Evolutionary conservation across 2,329 filamentous ascomycete genomes (phyloP), one percentile per base, ranked within the genome.

Genomic region (Monilinia aucupariae): DNA sequence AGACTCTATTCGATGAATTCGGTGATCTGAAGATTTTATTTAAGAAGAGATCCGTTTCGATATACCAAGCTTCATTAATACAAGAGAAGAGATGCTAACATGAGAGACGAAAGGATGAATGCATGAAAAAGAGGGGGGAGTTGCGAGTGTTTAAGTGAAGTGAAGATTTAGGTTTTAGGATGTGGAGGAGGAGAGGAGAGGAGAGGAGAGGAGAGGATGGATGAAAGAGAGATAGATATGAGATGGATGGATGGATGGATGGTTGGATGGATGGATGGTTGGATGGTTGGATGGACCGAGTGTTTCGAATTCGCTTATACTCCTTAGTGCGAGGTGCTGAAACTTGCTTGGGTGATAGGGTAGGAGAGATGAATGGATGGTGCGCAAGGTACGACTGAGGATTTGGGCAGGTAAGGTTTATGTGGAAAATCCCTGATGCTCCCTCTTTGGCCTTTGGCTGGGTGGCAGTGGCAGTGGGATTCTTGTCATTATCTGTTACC

Each of bases 41-140:
- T n/a, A n/a, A 39, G 13, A 39, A 43, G 41, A 48, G 41, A 39
- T 55, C 49, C 45, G 39, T 41, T 56, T 62, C 60, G 50, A 62
- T 62, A 25, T 56, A 62, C 60, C 50, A 49, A 45, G 34, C 47
- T 63, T 63, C 61, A 63, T 63, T 63, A 63, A 63, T 59, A 63
- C 61, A 59, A 39, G 34, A 62, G 53, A 58, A 62, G 59, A 61
- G 48, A 50, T 59, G 34, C 22, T 39, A 20, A 43, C 37, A 43
- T 52, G 47, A n/a, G 34, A 43, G 13, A 47, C 20, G 41, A 56
- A 56, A 56, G 25, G 25, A 45, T 56, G 27, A 20, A 47, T 20
- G 54, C 30, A 56, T 27, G 43, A 47, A 56, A n/a, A 41, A 56
- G 41, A n/a, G 41, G 47, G 54, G 32, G 27, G 17, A 54, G 25